Evolutionary conservation across 352 stramenopile species (phyloP), one percentile per base, ranked within the genome.

Genomic region (Saprolegnia parasitica): DNA sequence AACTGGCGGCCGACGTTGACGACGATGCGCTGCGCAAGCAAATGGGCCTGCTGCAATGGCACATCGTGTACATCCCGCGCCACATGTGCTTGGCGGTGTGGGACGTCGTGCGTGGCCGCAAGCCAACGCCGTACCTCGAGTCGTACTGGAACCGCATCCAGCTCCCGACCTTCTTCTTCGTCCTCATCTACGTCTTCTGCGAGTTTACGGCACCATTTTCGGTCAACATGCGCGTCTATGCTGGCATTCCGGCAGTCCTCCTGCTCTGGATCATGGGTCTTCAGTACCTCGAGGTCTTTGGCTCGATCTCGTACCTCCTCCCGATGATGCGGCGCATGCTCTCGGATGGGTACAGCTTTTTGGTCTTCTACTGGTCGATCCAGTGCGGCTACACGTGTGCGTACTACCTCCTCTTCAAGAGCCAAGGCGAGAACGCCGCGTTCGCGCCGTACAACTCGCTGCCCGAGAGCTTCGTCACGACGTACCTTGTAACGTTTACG

Each of bases 301-400:
- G 24, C 5, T 40, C 60, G 10, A 32, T 32, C 0, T 15, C 21
- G n/a, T 67, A 67, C 23, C n/a, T 67, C 18, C n/a, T 67, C 0
- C 60, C 60, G 40, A 67, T 67, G 60, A 67, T 67, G 60, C 20
- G 11, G 26, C 23, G 24, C 26, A 21, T 67, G 24, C 5, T 67
- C 20, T 5, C 62, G 16, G 60, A 67, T 54, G 60, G 62, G 13
- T 55, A 46, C 35, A 32, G 40, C n/a, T 67, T 67, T 32, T 67
- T 67, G 24, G 32, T 56, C 16, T 67, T 67, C 18, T 67, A 54
- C 32, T 23, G 8, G 4, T 15, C 40, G 24, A 56, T 67, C 56
- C 60, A 67, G 32, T 29, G 21, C 18, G 60, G 21, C 16, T 67
- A 54, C 13, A 40, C 32, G 9, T 54, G 62, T 29, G 40, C 60